Conservation (phyloP, 805 yeast species). For the Scheffersomyces coipomensis region DNA sequence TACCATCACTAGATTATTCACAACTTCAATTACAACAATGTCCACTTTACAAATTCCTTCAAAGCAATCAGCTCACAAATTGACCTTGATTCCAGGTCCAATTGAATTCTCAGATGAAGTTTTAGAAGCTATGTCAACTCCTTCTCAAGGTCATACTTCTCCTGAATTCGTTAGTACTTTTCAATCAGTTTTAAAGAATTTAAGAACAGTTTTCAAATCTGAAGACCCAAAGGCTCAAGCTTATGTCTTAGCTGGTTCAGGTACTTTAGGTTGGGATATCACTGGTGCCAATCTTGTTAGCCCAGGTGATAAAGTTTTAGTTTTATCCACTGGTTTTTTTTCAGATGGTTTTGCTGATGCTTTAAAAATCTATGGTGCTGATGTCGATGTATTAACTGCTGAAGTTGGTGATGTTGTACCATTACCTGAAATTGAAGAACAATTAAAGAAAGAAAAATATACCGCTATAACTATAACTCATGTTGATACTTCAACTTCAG, state of each 20-base stretch:
- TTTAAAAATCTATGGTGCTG: constrained; percentile 66
- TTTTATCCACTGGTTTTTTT: constrained; percentile 88
- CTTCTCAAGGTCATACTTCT: constrained; percentile 86
- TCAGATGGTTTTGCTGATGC: constrained; percentile 60
- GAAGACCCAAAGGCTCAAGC: constrained; percentile 66
- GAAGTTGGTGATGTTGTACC: constrained; percentile 72
- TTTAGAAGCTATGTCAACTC: constrained; percentile 74
- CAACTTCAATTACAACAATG: background rate
- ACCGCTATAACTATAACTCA: constrained; percentile 82
- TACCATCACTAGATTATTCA: background rate
- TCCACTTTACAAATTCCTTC: background rate
- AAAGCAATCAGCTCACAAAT: constrained; percentile 41
- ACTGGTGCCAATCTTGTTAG: constrained; percentile 71
- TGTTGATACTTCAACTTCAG: constrained; percentile 97
- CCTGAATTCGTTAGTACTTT: constrained; percentile 78
- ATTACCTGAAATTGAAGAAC: constrained; percentile 50
- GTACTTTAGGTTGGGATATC: constrained; percentile 94
- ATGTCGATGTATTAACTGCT: constrained; percentile 73
- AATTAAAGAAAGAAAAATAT: constrained; percentile 54
- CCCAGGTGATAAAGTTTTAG: constrained; percentile 69
- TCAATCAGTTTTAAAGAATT: constrained; percentile 61
- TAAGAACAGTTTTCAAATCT: constrained; percentile 75
- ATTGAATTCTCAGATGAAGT: constrained; percentile 81
- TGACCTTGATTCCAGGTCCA: constrained; percentile 80
- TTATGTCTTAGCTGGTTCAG: constrained; percentile 82